Conservation (phyloP, 2,329 filamentous ascomycete genomes). For the Calonectria fujianensis region DNA sequence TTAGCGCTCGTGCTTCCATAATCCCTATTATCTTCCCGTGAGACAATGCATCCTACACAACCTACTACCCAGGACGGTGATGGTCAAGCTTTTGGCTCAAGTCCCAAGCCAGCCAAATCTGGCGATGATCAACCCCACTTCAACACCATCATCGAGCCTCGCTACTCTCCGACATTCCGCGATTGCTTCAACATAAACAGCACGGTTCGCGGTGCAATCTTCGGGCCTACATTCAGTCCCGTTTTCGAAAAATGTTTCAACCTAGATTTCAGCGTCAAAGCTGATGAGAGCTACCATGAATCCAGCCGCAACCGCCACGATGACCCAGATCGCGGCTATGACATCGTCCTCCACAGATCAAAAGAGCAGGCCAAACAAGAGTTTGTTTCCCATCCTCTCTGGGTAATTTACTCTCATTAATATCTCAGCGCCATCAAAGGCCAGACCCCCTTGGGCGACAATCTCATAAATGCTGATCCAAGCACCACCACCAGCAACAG, state of each 20-base stretch:
- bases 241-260: background rate
- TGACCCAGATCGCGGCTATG: background rate
- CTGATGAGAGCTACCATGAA: background rate
- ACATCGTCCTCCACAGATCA: background rate
- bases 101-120: background rate
- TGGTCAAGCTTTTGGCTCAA: background rate
- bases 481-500: background rate
- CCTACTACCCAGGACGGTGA: background rate
- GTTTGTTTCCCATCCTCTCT: background rate
- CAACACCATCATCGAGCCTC: background rate
- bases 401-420: background rate
- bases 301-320: background rate
- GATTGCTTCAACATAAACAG: background rate
- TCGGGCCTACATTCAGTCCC: background rate
- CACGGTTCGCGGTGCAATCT: background rate
- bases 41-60: background rate
- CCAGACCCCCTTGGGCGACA: background rate
- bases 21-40: too few relatives aligned
- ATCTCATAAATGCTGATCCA: background rate
- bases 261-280: background rate
- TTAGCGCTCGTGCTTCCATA: too few relatives aligned
- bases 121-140: background rate
- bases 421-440: background rate
- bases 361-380: background rate
- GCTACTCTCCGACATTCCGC: background rate